These are phyloP conservation scores for Forsythia viridissima DNA, from an alignment of 257 asterid genomes.

Conservation along the genomic window DNA sequence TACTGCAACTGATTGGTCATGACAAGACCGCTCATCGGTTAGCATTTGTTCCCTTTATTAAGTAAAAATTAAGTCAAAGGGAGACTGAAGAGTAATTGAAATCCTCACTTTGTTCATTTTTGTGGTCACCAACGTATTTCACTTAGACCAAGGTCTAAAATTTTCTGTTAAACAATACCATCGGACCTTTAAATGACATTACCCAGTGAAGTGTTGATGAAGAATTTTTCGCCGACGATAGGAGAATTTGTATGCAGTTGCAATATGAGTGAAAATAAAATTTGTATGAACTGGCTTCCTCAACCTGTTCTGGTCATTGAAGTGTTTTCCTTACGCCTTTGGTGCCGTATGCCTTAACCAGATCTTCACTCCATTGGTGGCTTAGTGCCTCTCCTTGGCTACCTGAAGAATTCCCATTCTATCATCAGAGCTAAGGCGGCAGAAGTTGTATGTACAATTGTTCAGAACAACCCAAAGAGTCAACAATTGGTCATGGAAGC, in stretches of 20 bases:
- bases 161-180: background rate
- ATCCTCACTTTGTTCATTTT: background rate
- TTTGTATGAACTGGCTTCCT: background rate
- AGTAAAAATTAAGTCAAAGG: background rate
- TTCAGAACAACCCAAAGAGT: constrained; percentile 92
- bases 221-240: background rate
- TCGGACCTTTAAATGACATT: background rate
- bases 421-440: constrained; percentile 97
- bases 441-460: constrained; percentile 85
- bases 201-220: background rate
- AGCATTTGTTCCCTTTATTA: background rate
- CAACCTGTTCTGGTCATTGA: background rate
- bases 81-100: background rate
- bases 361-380: constrained; percentile 96
- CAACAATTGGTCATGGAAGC: constrained; percentile 92
- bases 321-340: constrained; percentile 1
- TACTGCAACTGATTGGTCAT: background rate
- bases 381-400: constrained; percentile 68
- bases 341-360: constrained; percentile 21
- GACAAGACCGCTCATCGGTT: background rate
- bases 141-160: background rate
- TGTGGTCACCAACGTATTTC: background rate
- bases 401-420: constrained; percentile 67
- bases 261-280: background rate
- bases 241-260: background rate